Evolutionary conservation across 2,329 filamentous ascomycete genomes (phyloP).

Genomic region (Trichoderma afroharzianum): DNA sequence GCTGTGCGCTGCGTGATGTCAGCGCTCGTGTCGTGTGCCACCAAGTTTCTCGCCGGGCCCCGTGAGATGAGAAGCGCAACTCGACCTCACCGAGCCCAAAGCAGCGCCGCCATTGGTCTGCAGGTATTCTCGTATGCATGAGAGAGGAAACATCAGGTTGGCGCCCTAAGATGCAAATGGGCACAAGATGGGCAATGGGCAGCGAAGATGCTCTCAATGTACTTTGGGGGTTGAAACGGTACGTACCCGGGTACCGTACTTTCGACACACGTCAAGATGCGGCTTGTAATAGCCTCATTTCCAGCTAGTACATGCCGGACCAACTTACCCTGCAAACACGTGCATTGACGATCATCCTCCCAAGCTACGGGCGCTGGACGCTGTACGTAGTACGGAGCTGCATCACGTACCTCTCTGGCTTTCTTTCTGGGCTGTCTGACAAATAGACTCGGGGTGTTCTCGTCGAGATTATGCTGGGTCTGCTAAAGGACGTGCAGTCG

Average conservation of each 20-base stretch:
- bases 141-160: neutral
- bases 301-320: neutral
- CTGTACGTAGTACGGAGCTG: neutral
- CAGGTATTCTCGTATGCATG: neutral
- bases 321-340: constrained; percentile 1
- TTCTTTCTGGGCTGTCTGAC: neutral
- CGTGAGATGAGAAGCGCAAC: neutral
- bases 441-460: neutral
- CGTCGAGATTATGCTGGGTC: neutral
- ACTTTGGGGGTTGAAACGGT: neutral
- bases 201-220: neutral
- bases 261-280: neutral
- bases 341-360: neutral
- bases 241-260: constrained; percentile 2
- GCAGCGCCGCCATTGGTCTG: neutral
- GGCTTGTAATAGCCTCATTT: neutral
- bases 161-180: neutral
- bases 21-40: constrained; percentile 13
- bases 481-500: neutral
- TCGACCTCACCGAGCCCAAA: neutral
- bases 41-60: neutral
- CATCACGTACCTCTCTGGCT: neutral
- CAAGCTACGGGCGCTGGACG: neutral
- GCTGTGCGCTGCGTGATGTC: constrained; percentile 12
- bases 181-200: neutral